These are phyloP conservation scores for Volutella citrinella DNA, from an alignment of 2,329 filamentous ascomycete species.

Conservation along the genomic window DNA sequence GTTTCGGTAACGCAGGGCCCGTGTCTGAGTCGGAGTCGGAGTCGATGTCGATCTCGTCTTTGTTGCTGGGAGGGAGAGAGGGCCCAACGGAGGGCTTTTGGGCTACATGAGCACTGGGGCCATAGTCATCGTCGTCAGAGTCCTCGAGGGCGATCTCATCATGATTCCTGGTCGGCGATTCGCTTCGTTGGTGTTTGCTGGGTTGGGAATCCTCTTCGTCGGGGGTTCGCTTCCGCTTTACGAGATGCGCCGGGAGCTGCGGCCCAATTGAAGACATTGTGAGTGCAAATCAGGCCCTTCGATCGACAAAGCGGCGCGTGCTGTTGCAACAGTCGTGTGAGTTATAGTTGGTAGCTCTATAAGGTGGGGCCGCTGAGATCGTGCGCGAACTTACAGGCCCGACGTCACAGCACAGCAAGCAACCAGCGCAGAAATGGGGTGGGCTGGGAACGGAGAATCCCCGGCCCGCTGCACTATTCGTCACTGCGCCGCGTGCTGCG, in stretches of 20 bases:
- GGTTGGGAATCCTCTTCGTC: conserved; percentile 34
- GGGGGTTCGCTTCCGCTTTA: conserved; percentile 58
- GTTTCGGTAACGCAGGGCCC: conserved; percentile 35
- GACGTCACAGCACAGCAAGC: conserved; percentile 26
- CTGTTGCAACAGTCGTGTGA: too few relatives aligned
- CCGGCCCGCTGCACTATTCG: conserved; percentile 22
- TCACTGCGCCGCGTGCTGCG: conserved; percentile 16
- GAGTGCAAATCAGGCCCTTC: conserved; percentile 13
- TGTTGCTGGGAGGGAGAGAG: conserved; percentile 26
- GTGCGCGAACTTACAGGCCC: conserved; percentile 14
- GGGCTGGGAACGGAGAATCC: conserved; percentile 25
- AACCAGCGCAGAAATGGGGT: too few relatives aligned
- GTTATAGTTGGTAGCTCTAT: too few relatives aligned
- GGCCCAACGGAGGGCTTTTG: conserved; percentile 21
- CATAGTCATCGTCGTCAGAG: conserved; percentile 41
- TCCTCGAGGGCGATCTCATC: conserved; percentile 47
- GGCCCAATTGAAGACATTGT: conserved; percentile 69
- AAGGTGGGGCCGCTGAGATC: conserved; percentile 12
- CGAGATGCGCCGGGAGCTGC: conserved; percentile 63
- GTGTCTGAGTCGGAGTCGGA: conserved; percentile 34
- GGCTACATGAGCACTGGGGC: conserved; percentile 31
- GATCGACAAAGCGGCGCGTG: too few relatives aligned
- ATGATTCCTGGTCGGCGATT: conserved; percentile 36
- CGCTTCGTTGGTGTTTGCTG: conserved; percentile 39
- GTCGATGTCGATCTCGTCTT: conserved; percentile 40